Base-by-base conservation (phyloP, 768 basidiomycete species). In the Tylopilus felleus region DNA sequence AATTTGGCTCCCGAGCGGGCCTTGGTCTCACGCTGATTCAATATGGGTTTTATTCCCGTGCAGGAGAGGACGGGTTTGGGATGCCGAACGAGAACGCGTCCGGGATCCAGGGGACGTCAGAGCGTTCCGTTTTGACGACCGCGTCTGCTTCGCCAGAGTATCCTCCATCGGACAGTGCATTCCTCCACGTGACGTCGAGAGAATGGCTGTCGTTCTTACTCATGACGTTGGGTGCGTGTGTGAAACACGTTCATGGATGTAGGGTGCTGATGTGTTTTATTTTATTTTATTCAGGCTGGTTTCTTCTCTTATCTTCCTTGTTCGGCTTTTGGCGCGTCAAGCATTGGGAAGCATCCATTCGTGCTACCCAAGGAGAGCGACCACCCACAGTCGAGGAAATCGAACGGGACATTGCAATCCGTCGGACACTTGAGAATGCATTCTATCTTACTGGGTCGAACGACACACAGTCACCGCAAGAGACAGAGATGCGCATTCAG, bases 11-110 rank as follows among this genome's bases (percentile, higher is more conserved):
- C 16, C 87, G 93, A 41, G 93, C 93, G 0, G 96, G 96, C 28
- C 83, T 99, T n/a, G 96, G 96, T 17, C 78, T 97, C 61, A 98
- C 93, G 0, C 76, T 98, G 56, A 95, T 98, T 58, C 96, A 98
- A 65, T 92, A 86, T 61, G 96, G 95, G 1, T 83, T 95, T 63
- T 86, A 83, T 66, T 82, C 88, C 13, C 82, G 82, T 48, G 56
- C 69, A 13, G 68, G 67, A 36, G 62, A 60, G 13, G 59, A 70
- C 59, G 68, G 70, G 57, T 60, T 73, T 42, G 63, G 60, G 47
- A 49, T 57, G 35, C 52, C 47, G 54, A 63, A 47, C 9, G 62
- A 60, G n/a, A 61, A 52, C 28, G 16, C 52, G 5, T 29, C 60
- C 14, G 64, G 49, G 49, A 56, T 57, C 51, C 56, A 58, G 29